Evolutionary conservation across 176 grass and related monocot genomes (phyloP).

Genomic region (Triticum urartu): DNA sequence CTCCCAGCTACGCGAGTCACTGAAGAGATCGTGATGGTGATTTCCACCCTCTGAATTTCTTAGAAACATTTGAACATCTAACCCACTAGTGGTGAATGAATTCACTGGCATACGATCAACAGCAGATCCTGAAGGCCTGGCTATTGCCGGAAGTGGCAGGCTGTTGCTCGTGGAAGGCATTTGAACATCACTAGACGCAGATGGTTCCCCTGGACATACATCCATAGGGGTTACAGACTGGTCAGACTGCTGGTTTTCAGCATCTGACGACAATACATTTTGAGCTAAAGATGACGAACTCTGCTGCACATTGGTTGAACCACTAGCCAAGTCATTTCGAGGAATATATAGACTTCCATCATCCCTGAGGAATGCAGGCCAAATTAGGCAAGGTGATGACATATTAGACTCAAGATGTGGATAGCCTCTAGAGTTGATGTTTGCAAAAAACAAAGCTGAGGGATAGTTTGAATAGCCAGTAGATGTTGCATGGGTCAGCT

Average conservation of each 20-base stretch:
- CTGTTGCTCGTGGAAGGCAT: slow-evolving; percentile 35
- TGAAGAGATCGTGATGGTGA: slow-evolving; percentile 54
- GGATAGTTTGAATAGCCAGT: slow-evolving; percentile 92
- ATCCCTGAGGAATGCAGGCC: slow-evolving; percentile 50
- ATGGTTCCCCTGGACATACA: slow-evolving; percentile 67
- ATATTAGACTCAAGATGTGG: slow-evolving; percentile 48
- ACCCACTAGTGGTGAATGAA: slow-evolving; percentile 39
- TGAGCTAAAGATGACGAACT: slow-evolving; percentile 42
- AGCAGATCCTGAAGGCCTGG: slow-evolving; percentile 31
- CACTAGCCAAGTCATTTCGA: slow-evolving; percentile 45
- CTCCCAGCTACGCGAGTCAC: slow-evolving; percentile 77
- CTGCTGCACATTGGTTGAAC: slow-evolving; percentile 37
- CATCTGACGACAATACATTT: slow-evolving; percentile 37
- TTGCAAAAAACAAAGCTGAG: slow-evolving; percentile 72
- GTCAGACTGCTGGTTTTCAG: slow-evolving; percentile 42
- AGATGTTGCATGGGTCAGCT: slow-evolving; percentile 80
- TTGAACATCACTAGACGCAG: slow-evolving; percentile 37
- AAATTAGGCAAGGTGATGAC: slow-evolving; percentile 45
- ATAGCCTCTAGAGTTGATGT: slow-evolving; percentile 51
- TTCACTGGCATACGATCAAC: slow-evolving; percentile 21
- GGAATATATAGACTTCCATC: slow-evolving; percentile 44
- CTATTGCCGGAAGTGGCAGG: slow-evolving; percentile 23
- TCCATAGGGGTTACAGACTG: slow-evolving; percentile 68
- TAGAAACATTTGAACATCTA: slow-evolving; percentile 77
- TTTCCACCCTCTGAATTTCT: slow-evolving; percentile 74